Evolutionary conservation across 2,329 filamentous ascomycete species (phyloP).

Genomic region (Colletotrichum sp.): DNA sequence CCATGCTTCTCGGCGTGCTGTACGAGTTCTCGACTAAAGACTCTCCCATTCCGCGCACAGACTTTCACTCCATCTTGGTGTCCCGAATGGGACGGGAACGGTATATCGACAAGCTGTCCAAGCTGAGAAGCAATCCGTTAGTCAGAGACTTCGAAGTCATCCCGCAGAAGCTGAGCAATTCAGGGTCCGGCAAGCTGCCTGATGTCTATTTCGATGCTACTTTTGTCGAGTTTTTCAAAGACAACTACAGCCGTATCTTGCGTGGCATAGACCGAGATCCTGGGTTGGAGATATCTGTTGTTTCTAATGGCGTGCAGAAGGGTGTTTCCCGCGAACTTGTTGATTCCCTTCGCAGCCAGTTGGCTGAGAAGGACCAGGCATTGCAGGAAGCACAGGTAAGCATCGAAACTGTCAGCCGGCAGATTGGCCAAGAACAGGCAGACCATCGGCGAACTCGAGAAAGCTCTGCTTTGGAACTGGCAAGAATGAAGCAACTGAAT

Average conservation of each 20-base stretch:
- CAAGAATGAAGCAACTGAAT: constrained; percentile 68
- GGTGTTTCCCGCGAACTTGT: constrained; percentile 94
- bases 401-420: constrained; percentile 52
- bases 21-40: constrained; percentile 99
- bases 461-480: constrained; percentile 56
- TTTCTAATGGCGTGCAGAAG: constrained; percentile 81
- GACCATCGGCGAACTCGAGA: constrained; percentile 74
- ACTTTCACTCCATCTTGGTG: constrained; percentile 78
- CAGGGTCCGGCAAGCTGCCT: constrained; percentile 60
- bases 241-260: constrained; percentile 87
- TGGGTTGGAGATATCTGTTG: constrained; percentile 81
- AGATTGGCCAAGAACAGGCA: constrained; percentile 74
- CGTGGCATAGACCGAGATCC: constrained; percentile 92
- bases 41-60: constrained; percentile 83
- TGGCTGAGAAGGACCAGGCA: constrained; percentile 71
- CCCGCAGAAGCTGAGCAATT: constrained; percentile 68
- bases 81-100: constrained; percentile 83
- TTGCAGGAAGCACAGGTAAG: constrained; percentile 54
- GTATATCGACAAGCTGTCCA: constrained; percentile 82
- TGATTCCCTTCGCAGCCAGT: constrained; percentile 79
- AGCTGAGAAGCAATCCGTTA: constrained; percentile 76
- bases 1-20: constrained; percentile 82
- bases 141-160: constrained; percentile 91
- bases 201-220: constrained; percentile 85
- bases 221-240: constrained; percentile 94